Conservation (phyloP, 2,329 filamentous ascomycete species). For the Talaromyces sp. region DNA sequence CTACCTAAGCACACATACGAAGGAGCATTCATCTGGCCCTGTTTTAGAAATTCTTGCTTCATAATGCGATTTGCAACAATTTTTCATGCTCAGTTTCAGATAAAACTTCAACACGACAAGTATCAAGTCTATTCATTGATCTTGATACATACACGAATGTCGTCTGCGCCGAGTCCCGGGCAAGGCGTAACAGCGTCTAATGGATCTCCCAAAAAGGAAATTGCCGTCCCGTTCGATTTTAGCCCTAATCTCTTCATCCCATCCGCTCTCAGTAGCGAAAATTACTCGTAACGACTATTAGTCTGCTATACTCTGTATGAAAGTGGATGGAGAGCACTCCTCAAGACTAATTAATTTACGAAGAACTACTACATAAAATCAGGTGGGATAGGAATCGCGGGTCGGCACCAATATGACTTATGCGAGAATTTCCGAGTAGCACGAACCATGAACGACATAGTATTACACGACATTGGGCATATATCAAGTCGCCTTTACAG, state of each 20-base stretch:
- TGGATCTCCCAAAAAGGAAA: not conserved
- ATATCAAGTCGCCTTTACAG: no score
- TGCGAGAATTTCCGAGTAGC: not conserved
- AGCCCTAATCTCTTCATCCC: not conserved
- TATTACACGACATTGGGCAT: not conserved
- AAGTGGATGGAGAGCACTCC: not conserved
- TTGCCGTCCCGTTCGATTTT: not conserved
- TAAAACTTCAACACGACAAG: not conserved
- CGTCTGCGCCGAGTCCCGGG: not conserved
- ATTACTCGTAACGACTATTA: not conserved
- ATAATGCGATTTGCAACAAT: not conserved
- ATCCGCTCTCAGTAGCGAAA: not conserved
- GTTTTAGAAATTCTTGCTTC: not conserved
- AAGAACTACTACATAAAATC: not conserved
- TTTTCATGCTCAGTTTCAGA: not conserved
- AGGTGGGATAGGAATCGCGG: not conserved
- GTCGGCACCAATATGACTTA: not conserved
- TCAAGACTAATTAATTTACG: not conserved
- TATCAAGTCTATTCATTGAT: not conserved
- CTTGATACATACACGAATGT: not conserved
- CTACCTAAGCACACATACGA: not conserved
- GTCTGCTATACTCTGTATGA: not conserved
- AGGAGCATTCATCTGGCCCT: not conserved
- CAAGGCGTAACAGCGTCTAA: not conserved
- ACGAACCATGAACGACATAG: not conserved